phyloP scores from a whole-genome alignment of 306 rosid genomes.

The Cyamopsis tetragonoloba region DNA sequence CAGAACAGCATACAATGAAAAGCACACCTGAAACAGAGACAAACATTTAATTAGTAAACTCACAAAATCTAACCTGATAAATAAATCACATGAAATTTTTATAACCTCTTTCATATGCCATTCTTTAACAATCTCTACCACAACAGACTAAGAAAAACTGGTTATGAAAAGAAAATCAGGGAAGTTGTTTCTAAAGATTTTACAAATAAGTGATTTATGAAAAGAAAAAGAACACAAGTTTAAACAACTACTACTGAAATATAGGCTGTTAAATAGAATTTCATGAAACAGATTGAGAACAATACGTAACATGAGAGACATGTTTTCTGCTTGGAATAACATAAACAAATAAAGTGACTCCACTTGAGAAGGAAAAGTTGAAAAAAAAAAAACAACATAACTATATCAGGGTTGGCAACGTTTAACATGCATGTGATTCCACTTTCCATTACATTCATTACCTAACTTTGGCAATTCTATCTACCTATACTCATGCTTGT shows the following conservation, averaged over 20 bases:
- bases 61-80: not conserved
- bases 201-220: not conserved
- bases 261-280: not conserved
- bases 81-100: not conserved
- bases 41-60: not conserved
- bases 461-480: not conserved
- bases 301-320: not conserved
- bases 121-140: not conserved
- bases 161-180: not conserved
- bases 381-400: not conserved
- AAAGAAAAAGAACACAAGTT: not conserved
- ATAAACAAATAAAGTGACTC: not conserved
- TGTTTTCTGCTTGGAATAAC: not conserved
- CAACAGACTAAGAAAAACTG: not conserved
- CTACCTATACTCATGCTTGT: not conserved
- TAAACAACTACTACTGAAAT: not conserved
- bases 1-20: conserved; percentile 15
- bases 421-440: not conserved
- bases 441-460: conserved; percentile 12
- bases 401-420: not conserved
- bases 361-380: not conserved
- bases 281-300: too few species aligned
- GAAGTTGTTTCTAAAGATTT: not conserved
- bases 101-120: not conserved
- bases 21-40: conserved; percentile 35